phyloP scores from a whole-genome alignment of 192 early-diverging fungal genomes.

The Tieghemiomyces parasiticus region DNA sequence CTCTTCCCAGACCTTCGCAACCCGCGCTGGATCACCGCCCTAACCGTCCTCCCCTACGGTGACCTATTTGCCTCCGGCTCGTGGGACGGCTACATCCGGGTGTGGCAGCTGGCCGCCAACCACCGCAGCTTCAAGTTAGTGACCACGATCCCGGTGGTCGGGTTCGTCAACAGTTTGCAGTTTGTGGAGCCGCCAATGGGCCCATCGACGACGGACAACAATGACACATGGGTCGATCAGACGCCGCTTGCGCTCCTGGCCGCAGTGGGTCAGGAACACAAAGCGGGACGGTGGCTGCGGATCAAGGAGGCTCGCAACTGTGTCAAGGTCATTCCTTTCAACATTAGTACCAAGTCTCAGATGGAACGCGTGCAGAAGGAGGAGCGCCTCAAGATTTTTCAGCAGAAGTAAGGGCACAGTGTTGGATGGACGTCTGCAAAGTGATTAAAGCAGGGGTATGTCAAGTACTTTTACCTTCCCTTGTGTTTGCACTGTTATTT shows the following conservation, averaged over 20 bases:
- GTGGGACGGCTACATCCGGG: constrained; percentile 68
- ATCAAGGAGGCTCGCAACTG: constrained; percentile 63
- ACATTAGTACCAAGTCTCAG: neutral
- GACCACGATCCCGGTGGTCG: constrained; percentile 43
- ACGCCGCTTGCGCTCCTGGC: constrained; percentile 27
- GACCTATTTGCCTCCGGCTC: constrained; percentile 86
- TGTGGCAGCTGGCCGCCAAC: constrained; percentile 69
- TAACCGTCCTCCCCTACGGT: constrained; percentile 68
- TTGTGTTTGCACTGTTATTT: too few species aligned
- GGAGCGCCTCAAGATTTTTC: too few species aligned
- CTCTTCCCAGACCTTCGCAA: neutral
- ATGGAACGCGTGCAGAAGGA: too few species aligned
- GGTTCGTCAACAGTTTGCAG: constrained; percentile 38
- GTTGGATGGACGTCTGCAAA: too few species aligned
- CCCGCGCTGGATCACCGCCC: constrained; percentile 74
- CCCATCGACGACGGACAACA: neutral
- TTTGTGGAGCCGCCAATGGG: constrained; percentile 15
- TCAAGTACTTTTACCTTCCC: too few species aligned
- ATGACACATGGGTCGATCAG: neutral
- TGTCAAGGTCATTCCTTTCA: constrained; percentile 49
- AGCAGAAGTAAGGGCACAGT: too few species aligned
- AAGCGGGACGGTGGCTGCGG: constrained; percentile 79
- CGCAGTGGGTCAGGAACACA: constrained; percentile 79
- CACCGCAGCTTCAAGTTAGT: constrained; percentile 47
- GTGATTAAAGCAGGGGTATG: too few species aligned